These are phyloP conservation scores for Hansfordia pulvinata DNA, from an alignment of 2,329 filamentous ascomycete species.

Conservation along the genomic window DNA sequence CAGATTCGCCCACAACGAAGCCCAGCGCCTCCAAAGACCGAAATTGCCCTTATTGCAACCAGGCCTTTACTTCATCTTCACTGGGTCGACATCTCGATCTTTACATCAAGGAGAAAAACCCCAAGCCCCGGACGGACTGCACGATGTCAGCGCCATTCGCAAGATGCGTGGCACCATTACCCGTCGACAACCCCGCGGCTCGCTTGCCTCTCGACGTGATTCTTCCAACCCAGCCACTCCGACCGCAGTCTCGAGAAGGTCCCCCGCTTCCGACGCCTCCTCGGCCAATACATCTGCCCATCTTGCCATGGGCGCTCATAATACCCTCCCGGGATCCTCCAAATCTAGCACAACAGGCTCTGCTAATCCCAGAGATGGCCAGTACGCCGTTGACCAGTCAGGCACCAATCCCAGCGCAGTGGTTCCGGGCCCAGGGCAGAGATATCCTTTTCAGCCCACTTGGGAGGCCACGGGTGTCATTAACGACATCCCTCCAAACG, in stretches of 20 bases:
- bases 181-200: conserved; percentile 63
- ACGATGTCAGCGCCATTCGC: conserved; percentile 80
- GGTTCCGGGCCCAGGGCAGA: no score
- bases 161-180: conserved; percentile 78
- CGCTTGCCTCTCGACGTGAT: conserved; percentile 44
- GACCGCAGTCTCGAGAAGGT: conserved; percentile 24
- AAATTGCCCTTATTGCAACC: conserved; percentile 74
- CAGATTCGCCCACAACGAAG: conserved; percentile 19
- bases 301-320: not conserved
- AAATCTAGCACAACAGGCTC: conserved; percentile 22
- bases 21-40: conserved; percentile 63
- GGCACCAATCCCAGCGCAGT: no score
- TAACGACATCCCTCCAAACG: conserved; percentile 46
- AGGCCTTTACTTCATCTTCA: conserved; percentile 86
- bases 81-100: conserved; percentile 87
- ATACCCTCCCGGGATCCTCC: conserved; percentile 29
- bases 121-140: conserved; percentile 77
- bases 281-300: conserved; percentile 1
- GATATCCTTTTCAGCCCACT: conserved; percentile 39
- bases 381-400: conserved; percentile 27
- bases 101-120: conserved; percentile 88
- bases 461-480: conserved; percentile 74
- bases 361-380: conserved; percentile 25
- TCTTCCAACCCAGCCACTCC: conserved; percentile 46
- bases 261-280: conserved; percentile 25